Evolutionary conservation across 2,329 filamentous ascomycete genomes (phyloP).

Genomic region (Endocalyx cinctus): DNA sequence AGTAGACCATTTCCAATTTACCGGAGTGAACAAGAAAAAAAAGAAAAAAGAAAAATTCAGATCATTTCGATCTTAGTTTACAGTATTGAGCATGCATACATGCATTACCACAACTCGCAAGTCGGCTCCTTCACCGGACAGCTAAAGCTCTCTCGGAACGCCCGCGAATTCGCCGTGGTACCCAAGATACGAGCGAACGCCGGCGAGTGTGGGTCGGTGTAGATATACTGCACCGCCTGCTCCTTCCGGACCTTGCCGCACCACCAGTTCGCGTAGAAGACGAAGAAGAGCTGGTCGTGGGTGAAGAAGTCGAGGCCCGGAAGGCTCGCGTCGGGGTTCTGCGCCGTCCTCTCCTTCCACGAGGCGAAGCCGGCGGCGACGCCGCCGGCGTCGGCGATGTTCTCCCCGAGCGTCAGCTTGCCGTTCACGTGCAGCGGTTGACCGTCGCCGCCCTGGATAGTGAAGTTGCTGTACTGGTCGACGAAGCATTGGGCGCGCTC

Average conservation of each 20-base stretch:
- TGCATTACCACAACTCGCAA: constrained; percentile 63
- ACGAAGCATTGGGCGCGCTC: constrained; percentile 58
- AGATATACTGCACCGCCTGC: constrained; percentile 51
- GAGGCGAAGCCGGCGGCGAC: constrained; percentile 54
- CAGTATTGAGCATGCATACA: too few relatives aligned
- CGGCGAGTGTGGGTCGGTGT: constrained; percentile 62
- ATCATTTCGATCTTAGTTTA: too few relatives aligned
- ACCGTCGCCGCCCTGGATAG: constrained; percentile 47
- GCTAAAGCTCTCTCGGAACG: constrained; percentile 63
- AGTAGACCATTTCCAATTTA: background rate
- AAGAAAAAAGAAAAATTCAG: background rate
- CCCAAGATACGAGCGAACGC: constrained; percentile 57
- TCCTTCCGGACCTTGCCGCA: constrained; percentile 61
- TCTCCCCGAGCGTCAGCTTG: constrained; percentile 58
- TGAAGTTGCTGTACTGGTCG: constrained; percentile 56
- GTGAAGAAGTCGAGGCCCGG: constrained; percentile 54
- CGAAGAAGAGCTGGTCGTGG: constrained; percentile 61
- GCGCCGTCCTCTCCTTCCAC: constrained; percentile 53
- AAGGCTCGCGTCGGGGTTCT: constrained; percentile 44
- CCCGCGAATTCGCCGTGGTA: constrained; percentile 62
- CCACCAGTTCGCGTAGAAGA: constrained; percentile 60
- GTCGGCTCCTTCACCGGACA: constrained; percentile 61
- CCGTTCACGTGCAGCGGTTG: constrained; percentile 58
- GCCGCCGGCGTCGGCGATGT: constrained; percentile 63
- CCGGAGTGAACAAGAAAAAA: background rate